Percentiles rank a stretch among this genome's conserved stretches.
Conservation (phyloP, 441 rosid species). For the Euphorbia celastroides region DNA sequence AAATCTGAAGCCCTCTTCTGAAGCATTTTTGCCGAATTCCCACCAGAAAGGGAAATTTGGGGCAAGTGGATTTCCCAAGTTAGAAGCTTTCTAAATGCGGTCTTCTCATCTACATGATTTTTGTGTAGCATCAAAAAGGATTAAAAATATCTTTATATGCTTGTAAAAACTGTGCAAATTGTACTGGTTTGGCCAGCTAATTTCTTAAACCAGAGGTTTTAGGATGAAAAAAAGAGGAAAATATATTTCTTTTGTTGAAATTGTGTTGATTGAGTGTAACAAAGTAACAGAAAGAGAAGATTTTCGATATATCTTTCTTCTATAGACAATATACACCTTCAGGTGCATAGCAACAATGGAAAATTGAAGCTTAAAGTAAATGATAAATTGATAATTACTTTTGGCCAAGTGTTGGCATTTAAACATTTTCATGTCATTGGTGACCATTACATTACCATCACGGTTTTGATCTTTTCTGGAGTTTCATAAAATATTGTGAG, state of each 20-base stretch:
- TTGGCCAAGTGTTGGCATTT: neutral
- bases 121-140: neutral
- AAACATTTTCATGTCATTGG: neutral
- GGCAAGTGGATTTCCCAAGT: slow-evolving; percentile 28
- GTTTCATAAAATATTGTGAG: neutral
- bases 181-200: neutral
- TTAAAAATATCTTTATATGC: neutral
- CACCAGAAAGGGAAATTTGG: slow-evolving; percentile 64
- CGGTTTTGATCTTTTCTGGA: neutral
- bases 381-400: too few species aligned
- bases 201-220: neutral
- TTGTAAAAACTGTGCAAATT: neutral
- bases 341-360: neutral
- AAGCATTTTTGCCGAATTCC: slow-evolving; percentile 28
- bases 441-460: neutral
- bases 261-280: neutral
- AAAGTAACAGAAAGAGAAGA: too few species aligned
- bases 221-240: neutral
- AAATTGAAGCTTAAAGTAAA: too few species aligned
- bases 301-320: too few species aligned
- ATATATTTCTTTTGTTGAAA: neutral
- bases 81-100: slow-evolving; percentile 72
- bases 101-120: slow-evolving; percentile 28
- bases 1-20: slow-evolving; percentile 27
- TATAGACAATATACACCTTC: too few species aligned